Percentiles rank a stretch among this genome's conserved stretches.
Evolutionary conservation across 169 alveolate genomes (phyloP).

Genomic region (Cyclospora cayetanensis): DNA sequence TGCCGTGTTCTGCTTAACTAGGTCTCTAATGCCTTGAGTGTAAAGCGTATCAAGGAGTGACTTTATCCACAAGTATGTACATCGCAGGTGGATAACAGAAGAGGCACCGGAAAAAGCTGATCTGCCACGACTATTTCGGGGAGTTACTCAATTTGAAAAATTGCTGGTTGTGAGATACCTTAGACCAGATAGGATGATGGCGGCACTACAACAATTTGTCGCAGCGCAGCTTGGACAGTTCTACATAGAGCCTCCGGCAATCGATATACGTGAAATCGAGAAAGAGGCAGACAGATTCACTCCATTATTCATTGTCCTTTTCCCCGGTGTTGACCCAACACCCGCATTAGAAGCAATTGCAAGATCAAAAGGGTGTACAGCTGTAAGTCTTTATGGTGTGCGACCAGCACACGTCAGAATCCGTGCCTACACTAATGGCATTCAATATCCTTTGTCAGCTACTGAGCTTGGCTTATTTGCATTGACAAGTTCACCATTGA

Average conservation of each 20-base stretch:
- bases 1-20: too few species aligned
- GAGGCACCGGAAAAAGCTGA: conserved; percentile 97
- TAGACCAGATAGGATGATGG: conserved; percentile 95
- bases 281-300: conserved; percentile 90
- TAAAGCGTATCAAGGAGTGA: too few species aligned
- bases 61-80: too few species aligned
- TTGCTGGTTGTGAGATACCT: conserved; percentile 93
- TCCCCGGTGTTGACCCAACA: conserved; percentile 96
- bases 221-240: conserved; percentile 89
- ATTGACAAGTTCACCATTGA: too few species aligned
- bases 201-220: conserved; percentile 94
- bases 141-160: conserved; percentile 91
- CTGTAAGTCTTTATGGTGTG: too few species aligned
- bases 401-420: too few species aligned
- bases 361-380: conserved; percentile 76
- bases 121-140: conserved; percentile 92
- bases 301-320: conserved; percentile 95
- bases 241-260: conserved; percentile 92
- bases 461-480: too few species aligned
- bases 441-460: too few species aligned
- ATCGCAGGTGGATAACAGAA: conserved; percentile 93
- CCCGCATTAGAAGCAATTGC: conserved; percentile 92
- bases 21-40: too few species aligned
- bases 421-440: too few species aligned
- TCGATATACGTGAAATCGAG: conserved; percentile 90